A percentile compares a stretch with the other conserved stretches of the same genome.
Conservation (phyloP, 345 rosid genomes). For the Pelargonium nanum region DNA sequence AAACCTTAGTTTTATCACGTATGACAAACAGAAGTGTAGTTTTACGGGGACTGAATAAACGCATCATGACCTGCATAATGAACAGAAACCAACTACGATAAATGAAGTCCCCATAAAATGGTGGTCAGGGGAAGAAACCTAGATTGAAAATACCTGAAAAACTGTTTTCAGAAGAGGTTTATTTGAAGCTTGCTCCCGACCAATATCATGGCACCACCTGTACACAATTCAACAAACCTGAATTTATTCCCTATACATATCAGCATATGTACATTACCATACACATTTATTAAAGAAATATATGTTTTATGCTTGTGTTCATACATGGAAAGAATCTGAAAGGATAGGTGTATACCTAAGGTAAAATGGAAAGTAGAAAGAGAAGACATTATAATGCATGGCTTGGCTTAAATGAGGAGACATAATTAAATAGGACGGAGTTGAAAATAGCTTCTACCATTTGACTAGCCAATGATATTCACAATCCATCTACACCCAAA, state of each 20-base stretch:
- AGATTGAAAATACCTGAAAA: conserved; percentile 15
- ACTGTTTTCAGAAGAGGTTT: conserved; percentile 26
- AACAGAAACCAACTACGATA: not conserved
- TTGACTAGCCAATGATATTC: not conserved
- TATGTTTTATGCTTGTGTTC: not conserved
- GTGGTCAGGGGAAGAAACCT: not conserved
- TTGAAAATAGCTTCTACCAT: not conserved
- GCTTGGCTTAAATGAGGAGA: no score
- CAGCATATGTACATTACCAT: not conserved
- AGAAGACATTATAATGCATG: no score
- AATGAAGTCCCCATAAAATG: not conserved
- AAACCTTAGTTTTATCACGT: conserved; percentile 28
- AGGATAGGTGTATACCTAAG: no score
- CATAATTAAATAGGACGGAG: no score
- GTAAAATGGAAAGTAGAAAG: no score
- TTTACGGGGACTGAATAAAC: conserved; percentile 24
- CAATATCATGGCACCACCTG: conserved; percentile 70
- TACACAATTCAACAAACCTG: conserved; percentile 5
- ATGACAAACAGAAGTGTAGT: conserved; percentile 22
- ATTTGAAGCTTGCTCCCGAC: conserved; percentile 27
- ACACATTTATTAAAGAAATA: no score
- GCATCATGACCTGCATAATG: conserved; percentile 22
- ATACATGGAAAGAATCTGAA: no score
- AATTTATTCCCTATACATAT: conserved; percentile 10
- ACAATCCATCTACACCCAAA: not conserved